phyloP scores from a whole-genome alignment of 2,329 filamentous ascomycete genomes.

The Pseudogymnoascus destructans region DNA sequence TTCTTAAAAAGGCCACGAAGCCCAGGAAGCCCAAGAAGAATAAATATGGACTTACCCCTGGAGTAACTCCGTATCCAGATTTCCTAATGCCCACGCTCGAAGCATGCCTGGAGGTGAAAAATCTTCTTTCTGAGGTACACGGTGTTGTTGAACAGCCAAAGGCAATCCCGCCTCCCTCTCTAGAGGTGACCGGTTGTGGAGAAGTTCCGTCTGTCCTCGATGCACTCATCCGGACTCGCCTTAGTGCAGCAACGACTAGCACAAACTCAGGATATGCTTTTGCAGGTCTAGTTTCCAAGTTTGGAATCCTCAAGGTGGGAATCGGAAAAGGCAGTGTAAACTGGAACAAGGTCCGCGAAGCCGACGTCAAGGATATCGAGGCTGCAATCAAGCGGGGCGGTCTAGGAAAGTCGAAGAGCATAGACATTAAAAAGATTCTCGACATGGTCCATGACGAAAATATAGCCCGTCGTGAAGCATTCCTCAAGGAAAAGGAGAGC shows the following conservation, averaged over 20 bases:
- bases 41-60: constrained; percentile 41
- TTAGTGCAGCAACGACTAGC: constrained; percentile 39
- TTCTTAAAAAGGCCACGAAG: constrained; percentile 13
- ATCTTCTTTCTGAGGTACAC: constrained; percentile 51
- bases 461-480: constrained; percentile 35
- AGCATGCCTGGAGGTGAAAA: constrained; percentile 57
- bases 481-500: constrained; percentile 32
- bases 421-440: constrained; percentile 59
- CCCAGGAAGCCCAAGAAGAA: constrained; percentile 25
- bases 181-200: constrained; percentile 55
- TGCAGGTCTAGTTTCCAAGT: constrained; percentile 47
- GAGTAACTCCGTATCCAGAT: constrained; percentile 53
- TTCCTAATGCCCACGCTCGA: constrained; percentile 50
- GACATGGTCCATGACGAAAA: constrained; percentile 61
- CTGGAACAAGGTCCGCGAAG: constrained; percentile 56
- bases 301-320: constrained; percentile 48
- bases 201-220: constrained; percentile 43
- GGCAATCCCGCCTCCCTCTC: constrained; percentile 55
- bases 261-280: constrained; percentile 50
- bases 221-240: constrained; percentile 38
- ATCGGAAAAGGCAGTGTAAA: constrained; percentile 59
- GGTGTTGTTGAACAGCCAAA: constrained; percentile 50
- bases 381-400: constrained; percentile 59
- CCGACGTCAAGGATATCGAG: constrained; percentile 46
- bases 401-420: constrained; percentile 56